Percentiles rank a stretch among this genome's conserved stretches.
Conservation (phyloP, 129 eudicot genomes). For the Flaveria sonorensis region DNA sequence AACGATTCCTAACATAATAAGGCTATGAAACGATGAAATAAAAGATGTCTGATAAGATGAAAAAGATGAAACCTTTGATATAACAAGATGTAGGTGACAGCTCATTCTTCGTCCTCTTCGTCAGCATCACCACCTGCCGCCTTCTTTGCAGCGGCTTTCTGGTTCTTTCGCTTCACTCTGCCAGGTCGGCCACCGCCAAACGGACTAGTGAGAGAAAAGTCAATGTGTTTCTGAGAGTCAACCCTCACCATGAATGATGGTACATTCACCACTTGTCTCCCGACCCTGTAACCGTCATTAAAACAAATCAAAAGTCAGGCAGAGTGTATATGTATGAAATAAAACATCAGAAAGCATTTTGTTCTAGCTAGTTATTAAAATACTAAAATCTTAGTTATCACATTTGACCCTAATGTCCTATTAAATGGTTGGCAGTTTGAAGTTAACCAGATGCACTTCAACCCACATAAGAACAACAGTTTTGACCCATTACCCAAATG, state of each 20-base stretch:
- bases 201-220: constrained; percentile 77
- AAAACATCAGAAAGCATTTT: neutral
- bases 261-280: constrained; percentile 76
- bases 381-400: neutral
- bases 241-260: constrained; percentile 73
- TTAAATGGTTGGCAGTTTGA: too few relatives aligned
- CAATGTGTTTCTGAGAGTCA: constrained; percentile 71
- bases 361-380: neutral
- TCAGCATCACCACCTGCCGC: constrained; percentile 76
- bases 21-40: neutral
- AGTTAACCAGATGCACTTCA: too few relatives aligned
- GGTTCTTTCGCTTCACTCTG: constrained; percentile 78
- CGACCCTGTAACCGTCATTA: constrained; percentile 46
- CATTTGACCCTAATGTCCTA: neutral
- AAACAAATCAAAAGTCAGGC: neutral
- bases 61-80: constrained; percentile 3
- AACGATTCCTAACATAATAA: constrained; percentile 10
- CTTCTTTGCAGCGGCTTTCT: constrained; percentile 80
- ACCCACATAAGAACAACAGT: neutral
- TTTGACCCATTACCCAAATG: neutral
- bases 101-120: constrained; percentile 73
- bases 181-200: constrained; percentile 83
- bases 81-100: neutral
- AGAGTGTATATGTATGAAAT: neutral
- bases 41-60: neutral